Evolutionary conservation across 495 filamentous ascomycete species (phyloP).

Genomic region (Xylaria intraflava): DNA sequence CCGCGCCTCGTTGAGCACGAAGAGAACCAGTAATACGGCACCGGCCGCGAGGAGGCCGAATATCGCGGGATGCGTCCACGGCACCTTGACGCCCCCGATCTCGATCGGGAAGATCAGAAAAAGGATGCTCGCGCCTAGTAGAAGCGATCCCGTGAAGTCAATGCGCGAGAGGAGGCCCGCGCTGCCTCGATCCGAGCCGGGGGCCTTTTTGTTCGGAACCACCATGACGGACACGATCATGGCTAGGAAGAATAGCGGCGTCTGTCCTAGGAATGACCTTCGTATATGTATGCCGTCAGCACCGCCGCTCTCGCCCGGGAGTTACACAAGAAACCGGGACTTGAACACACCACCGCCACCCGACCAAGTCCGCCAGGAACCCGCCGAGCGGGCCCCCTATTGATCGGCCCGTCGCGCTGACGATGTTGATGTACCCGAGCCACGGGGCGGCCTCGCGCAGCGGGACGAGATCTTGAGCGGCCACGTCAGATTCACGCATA

Average conservation of each 20-base stretch:
- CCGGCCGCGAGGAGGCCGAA: slow-evolving; percentile 27
- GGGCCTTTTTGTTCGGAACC: slow-evolving; percentile 25
- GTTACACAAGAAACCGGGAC: background rate
- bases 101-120: slow-evolving; percentile 51
- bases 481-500: background rate
- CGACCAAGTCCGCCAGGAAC: slow-evolving; percentile 56
- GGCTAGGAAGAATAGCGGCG: slow-evolving; percentile 47
- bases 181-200: background rate
- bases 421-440: slow-evolving; percentile 60
- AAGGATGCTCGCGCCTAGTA: slow-evolving; percentile 45
- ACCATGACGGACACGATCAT: slow-evolving; percentile 46
- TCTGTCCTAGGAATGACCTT: slow-evolving; percentile 58
- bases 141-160: slow-evolving; percentile 40
- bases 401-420: slow-evolving; percentile 57
- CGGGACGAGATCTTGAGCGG: slow-evolving; percentile 50
- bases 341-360: slow-evolving; percentile 55
- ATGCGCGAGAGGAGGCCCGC: slow-evolving; percentile 35
- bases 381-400: slow-evolving; percentile 60
- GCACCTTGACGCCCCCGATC: slow-evolving; percentile 50
- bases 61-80: slow-evolving; percentile 49
- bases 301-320: background rate
- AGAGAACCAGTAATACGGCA: slow-evolving; percentile 31
- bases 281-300: background rate
- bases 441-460: slow-evolving; percentile 61
- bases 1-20: slow-evolving; percentile 48